Evolutionary conservation across 352 stramenopile genomes (phyloP), one percentile per base, ranked within the genome.

Genomic region (Globisporangium middletonii): DNA sequence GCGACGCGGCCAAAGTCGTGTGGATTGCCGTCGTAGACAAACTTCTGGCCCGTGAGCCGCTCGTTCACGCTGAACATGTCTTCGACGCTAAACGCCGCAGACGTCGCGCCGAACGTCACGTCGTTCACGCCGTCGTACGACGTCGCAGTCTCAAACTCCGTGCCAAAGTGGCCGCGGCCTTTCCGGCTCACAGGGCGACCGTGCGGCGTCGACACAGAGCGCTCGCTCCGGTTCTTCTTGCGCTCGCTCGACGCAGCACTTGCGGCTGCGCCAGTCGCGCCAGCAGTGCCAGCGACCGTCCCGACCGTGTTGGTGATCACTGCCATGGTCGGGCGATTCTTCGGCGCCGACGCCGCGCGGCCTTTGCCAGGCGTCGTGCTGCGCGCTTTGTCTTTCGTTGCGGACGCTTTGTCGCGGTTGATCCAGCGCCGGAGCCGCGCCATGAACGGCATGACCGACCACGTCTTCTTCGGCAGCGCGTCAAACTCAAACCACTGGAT

Each of bases 51-150:
- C 19, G 89, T 90, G 37, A 97, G 66, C 57, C 76, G 74, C 76
- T 98, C 92, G 68, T 98, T 98, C 27, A 96, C 83, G 50, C 72
- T 85, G 65, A 98, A 98, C 94, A 98, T 98, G 33, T 98, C 94
- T 62, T 97, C 89, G 48, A 97, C 94, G 52, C 92, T 92, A 68
- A 93, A 90, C 1, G 75, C 64, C 43, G 88, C 82, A 50, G 80
- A 80, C 4, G 70, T 72, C 18, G 71, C 68, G n/a, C 88, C 87
- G 27, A 98, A 89, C 11, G 90, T 97, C 50, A 95, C 78, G 57
- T 77, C 69, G 50, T 97, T 94, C 33, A 98, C 70, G n/a, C 77
- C 73, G 64, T 97, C 87, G 30, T 79, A 86, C 1, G 83, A 90
- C 53, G 84, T 93, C 13, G 72, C 66, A 23, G 75, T 90, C 60